These are phyloP conservation scores for Juglanconis oblonga DNA, from an alignment of 2,329 filamentous ascomycete species.

Conservation along the genomic window DNA sequence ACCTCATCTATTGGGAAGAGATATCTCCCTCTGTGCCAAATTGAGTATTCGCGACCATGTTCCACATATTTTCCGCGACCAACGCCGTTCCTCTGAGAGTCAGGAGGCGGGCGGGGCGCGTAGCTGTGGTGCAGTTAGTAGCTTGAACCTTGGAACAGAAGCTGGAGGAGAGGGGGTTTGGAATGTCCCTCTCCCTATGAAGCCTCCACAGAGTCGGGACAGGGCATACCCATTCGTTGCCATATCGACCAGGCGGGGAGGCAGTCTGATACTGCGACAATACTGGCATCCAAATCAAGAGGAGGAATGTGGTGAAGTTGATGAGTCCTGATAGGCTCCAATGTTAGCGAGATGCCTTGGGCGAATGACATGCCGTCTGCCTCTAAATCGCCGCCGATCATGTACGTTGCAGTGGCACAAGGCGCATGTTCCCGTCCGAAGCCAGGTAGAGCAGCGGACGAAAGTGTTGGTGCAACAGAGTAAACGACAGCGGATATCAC, in stretches of 20 bases:
- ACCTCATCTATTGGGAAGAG: constrained; percentile 60
- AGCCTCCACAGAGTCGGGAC: not conserved
- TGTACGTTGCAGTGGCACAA: not conserved
- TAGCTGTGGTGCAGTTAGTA: not conserved
- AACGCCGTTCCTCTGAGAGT: not conserved
- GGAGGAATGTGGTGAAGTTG: not conserved
- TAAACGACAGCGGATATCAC: not conserved
- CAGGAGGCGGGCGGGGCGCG: constrained; percentile 14
- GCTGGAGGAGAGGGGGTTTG: not conserved
- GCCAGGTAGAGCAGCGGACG: not conserved
- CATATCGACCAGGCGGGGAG: constrained; percentile 6
- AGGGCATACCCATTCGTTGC: constrained; percentile 8
- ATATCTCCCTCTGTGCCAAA: constrained; percentile 54
- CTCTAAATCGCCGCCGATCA: not conserved
- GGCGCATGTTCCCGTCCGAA: not conserved
- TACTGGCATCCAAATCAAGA: not conserved
- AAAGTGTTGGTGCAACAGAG: not conserved
- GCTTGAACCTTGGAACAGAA: not conserved
- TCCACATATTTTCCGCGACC: constrained; percentile 30
- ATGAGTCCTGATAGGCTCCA: not conserved
- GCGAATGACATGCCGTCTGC: not conserved
- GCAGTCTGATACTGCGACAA: not conserved
- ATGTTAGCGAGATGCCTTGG: constrained; percentile 5
- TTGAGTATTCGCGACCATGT: constrained; percentile 55
- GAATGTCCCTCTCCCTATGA: not conserved